Conservation (phyloP, 345 rosid species). For the Corchorus capsularis region DNA sequence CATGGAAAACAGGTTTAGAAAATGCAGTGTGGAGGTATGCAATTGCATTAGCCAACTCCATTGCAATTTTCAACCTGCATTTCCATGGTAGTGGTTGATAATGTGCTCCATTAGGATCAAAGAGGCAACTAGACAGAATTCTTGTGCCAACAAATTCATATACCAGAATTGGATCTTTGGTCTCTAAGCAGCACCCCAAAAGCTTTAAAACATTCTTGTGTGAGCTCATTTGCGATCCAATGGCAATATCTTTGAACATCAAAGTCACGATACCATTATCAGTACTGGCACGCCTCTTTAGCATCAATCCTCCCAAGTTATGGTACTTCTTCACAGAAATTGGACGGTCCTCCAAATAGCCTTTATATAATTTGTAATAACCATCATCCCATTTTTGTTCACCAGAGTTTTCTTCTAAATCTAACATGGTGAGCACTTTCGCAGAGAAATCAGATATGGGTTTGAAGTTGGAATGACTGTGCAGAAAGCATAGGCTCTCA, state of each 20-base stretch:
- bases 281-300: too few relatives aligned
- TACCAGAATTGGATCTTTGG: background rate
- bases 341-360: background rate
- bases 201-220: background rate
- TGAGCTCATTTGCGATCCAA: conserved; percentile 11
- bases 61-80: background rate
- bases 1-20: background rate
- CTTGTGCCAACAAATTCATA: conserved; percentile 14
- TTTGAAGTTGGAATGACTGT: too few relatives aligned
- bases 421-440: too few relatives aligned
- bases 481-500: background rate
- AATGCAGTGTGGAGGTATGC: background rate
- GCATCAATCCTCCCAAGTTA: background rate
- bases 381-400: background rate
- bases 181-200: conserved; percentile 19
- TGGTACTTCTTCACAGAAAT: conserved; percentile 2
- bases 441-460: too few relatives aligned
- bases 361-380: background rate
- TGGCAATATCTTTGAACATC: background rate
- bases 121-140: background rate
- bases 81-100: background rate
- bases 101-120: background rate
- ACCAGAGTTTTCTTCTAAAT: too few relatives aligned
- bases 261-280: too few relatives aligned
- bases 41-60: background rate